Base-by-base conservation (phyloP, 2,329 filamentous ascomycete species). In the Pestalotiopsis sp. region DNA sequence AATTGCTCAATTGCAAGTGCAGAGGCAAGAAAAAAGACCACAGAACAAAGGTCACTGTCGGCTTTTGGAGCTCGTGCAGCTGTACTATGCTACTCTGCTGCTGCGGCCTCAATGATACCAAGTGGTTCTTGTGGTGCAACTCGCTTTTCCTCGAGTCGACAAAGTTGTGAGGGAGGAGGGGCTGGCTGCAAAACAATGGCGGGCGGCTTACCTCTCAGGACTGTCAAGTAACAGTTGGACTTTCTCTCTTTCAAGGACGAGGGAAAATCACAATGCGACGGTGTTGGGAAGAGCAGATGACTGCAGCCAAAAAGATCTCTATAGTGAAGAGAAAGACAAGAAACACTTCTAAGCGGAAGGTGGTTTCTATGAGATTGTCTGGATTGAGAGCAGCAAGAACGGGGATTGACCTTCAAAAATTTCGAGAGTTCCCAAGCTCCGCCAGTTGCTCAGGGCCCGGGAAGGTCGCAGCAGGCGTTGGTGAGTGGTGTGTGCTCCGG, bases 341-440 rank as follows among this genome's bases (percentile, higher is more conserved):
- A 31, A 63, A 63, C n/a, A 17, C 61, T 58, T 67, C 66, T 23
- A 63, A 67, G 66, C 27, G 66, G 66, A 62, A 62, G 66, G 58
- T 67, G 66, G n/a, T 62, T 62, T 67, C 66, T 67, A 39, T 62
- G 59, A 67, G 57, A 64, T 36, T 66, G 23, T 23, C 27, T 66
- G 52, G 56, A 60, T 41, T 66, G 64, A 60, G 56, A 20, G 57
- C 59, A 63, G 38, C 64, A 39, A 63, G 66, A 67, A 67, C 49
- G 57, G 66, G 66, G 66, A 56, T 62, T 67, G n/a, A 49, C 66
- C 13, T 61, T 67, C 66, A 67, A 63, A 67, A 67, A 67, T 62
- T 64, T 67, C 58, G 38, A 58, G 61, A 38, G 66, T 62, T 45
- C 65, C 27, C n/a, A 62, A 49, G 66, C 66, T 66, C 65, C 65